These are phyloP conservation scores for Gymnopus androsaceus DNA, from an alignment of 1,284 basidiomycete genomes.

Conservation along the genomic window DNA sequence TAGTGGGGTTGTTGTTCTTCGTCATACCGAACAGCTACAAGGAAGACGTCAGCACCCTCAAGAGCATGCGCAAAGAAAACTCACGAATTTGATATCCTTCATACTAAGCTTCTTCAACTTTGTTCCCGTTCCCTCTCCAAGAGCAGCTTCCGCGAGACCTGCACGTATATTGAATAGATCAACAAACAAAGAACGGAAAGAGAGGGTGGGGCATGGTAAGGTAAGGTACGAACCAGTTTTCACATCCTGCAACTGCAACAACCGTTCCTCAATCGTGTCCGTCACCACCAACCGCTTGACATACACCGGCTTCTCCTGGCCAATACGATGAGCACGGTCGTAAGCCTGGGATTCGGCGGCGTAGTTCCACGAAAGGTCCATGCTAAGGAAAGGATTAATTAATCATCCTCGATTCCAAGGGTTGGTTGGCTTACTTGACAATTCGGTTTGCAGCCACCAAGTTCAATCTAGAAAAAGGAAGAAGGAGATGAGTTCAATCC, in stretches of 20 bases:
- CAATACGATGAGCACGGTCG: conserved; percentile 66
- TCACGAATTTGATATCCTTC: conserved; percentile 56
- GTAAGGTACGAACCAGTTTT: conserved; percentile 48
- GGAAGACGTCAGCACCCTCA: too few species aligned
- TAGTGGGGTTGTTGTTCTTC: not conserved
- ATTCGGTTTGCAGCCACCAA: conserved; percentile 67
- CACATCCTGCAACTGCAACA: conserved; percentile 65
- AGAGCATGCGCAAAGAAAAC: not conserved
- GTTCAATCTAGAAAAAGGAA: conserved; percentile 42
- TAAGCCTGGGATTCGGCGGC: conserved; percentile 71
- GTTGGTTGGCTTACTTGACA: conserved; percentile 49
- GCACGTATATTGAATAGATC: not conserved
- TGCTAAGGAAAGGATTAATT: conserved; percentile 35
- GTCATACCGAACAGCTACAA: conserved; percentile 2
- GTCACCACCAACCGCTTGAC: conserved; percentile 69
- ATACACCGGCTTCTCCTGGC: conserved; percentile 67
- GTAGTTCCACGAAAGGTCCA: conserved; percentile 74
- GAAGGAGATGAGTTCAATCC: not conserved
- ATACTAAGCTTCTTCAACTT: conserved; percentile 65
- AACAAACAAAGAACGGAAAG: not conserved
- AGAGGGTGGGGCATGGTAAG: not conserved
- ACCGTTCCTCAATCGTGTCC: conserved; percentile 73
- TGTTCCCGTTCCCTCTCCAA: conserved; percentile 62
- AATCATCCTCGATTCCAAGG: too few species aligned
- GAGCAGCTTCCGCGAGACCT: conserved; percentile 65